These are phyloP conservation scores for Vigna angularis DNA, from an alignment of 306 rosid genomes.

Conservation along the genomic window DNA sequence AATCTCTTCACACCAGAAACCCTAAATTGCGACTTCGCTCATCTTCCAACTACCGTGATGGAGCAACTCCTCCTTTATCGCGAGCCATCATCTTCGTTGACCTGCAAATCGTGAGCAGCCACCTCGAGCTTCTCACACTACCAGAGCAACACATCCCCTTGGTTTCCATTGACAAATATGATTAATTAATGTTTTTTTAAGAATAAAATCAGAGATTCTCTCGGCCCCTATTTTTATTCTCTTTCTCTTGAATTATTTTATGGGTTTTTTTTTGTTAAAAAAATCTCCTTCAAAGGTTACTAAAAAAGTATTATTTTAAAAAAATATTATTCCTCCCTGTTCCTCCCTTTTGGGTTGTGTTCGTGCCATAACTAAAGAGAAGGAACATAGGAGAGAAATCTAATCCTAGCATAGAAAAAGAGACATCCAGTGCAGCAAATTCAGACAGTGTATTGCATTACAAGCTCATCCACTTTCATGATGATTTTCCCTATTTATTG, in stretches of 20 bases:
- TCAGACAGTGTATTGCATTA: slow-evolving; percentile 60
- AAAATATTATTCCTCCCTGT: slow-evolving; percentile 36
- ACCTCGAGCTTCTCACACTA: no score
- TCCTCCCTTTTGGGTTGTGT: slow-evolving; percentile 38
- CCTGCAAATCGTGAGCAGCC: no score
- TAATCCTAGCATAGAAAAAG: slow-evolving; percentile 42
- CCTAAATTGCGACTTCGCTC: no score
- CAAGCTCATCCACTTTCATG: slow-evolving; percentile 44
- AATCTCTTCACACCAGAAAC: no score
- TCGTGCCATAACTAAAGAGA: slow-evolving; percentile 55
- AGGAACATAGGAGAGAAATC: slow-evolving; percentile 43
- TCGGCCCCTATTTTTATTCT: not conserved
- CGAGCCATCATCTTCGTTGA: no score
- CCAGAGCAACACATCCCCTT: no score
- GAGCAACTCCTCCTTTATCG: no score
- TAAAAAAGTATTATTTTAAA: slow-evolving; percentile 12
- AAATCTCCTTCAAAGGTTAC: slow-evolving; percentile 10
- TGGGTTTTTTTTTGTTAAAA: not conserved
- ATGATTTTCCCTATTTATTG: slow-evolving; percentile 45
- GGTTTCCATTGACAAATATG: no score
- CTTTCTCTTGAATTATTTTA: slow-evolving; percentile 40
- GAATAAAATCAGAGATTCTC: no score
- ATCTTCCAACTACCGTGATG: no score
- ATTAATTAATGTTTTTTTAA: no score
- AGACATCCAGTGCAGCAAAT: slow-evolving; percentile 36